phyloP scores from a whole-genome alignment of 441 rosid genomes.

The Gossypium laxum region DNA sequence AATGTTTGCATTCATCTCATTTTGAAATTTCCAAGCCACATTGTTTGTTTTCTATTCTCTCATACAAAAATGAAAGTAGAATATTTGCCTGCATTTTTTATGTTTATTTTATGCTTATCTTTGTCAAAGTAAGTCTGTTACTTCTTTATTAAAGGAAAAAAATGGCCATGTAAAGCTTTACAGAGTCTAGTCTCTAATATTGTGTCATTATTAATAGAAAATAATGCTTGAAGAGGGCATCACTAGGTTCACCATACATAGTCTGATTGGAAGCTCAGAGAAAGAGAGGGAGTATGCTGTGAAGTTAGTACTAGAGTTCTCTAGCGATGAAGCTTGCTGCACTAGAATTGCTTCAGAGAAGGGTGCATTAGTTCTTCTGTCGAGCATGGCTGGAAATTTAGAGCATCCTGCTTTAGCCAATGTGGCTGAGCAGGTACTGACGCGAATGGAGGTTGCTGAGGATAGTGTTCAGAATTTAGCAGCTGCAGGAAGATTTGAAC shows the following conservation, averaged over 20 bases:
- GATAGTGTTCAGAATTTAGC: conserved; percentile 27
- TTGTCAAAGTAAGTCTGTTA: neutral
- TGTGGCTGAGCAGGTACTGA: conserved; percentile 30
- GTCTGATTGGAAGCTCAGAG: conserved; percentile 36
- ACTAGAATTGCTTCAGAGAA: conserved; percentile 30
- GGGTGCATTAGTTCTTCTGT: conserved; percentile 38
- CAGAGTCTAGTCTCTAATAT: conserved; percentile 12
- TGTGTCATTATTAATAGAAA: conserved; percentile 17
- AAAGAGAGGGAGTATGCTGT: conserved; percentile 31
- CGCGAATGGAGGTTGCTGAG: conserved; percentile 26
- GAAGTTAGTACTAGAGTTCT: conserved; percentile 32
- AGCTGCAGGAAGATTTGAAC: conserved; percentile 39
- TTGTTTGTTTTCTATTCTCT: neutral
- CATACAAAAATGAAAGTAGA: neutral
- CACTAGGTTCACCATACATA: conserved; percentile 29
- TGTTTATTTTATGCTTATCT: neutral
- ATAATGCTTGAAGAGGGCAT: conserved; percentile 40
- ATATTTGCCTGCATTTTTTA: neutral
- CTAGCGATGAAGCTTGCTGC: conserved; percentile 28
- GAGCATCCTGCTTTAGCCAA: conserved; percentile 34
- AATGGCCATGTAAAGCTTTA: neutral
- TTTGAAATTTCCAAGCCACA: neutral
- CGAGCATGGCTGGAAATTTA: conserved; percentile 33
- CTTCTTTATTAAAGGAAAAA: neutral
- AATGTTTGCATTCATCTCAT: neutral